Conservation (phyloP, 225 moss, liverwort and hornwort genomes). For the Physcomitrium patens region DNA sequence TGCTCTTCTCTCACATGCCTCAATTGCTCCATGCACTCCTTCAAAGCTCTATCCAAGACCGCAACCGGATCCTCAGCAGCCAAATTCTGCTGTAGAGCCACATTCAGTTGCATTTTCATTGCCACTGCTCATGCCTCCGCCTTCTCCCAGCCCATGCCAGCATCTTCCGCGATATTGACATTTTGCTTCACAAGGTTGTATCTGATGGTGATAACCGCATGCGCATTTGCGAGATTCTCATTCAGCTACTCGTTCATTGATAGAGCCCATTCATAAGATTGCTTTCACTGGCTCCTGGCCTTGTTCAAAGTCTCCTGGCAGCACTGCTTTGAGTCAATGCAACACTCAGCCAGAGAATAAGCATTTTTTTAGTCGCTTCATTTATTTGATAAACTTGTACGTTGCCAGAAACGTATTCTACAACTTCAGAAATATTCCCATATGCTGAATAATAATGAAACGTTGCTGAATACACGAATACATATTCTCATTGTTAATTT, state of each 20-base stretch:
- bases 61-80: conserved; percentile 46
- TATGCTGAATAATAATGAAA: too few relatives aligned
- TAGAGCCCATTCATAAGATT: conserved; percentile 54
- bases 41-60: conserved; percentile 48
- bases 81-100: conserved; percentile 39
- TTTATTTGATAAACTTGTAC: not conserved
- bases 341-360: not conserved
- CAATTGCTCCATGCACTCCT: conserved; percentile 53
- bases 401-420: too few relatives aligned
- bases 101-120: conserved; percentile 43
- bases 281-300: conserved; percentile 52
- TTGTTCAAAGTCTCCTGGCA: conserved; percentile 47
- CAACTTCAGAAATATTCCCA: too few relatives aligned
- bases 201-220: conserved; percentile 64
- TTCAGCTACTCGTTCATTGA: conserved; percentile 50
- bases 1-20: conserved; percentile 47
- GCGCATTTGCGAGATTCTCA: conserved; percentile 51
- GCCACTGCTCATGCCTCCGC: conserved; percentile 43
- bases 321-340: conserved; percentile 23
- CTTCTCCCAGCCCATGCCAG: conserved; percentile 63
- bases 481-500: too few relatives aligned
- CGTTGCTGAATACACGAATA: too few relatives aligned
- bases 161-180: conserved; percentile 81
- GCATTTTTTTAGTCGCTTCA: not conserved
- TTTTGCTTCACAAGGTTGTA: conserved; percentile 77